These are phyloP conservation scores for Populus euphratica DNA, from an alignment of 345 rosid genomes.

Conservation along the genomic window DNA sequence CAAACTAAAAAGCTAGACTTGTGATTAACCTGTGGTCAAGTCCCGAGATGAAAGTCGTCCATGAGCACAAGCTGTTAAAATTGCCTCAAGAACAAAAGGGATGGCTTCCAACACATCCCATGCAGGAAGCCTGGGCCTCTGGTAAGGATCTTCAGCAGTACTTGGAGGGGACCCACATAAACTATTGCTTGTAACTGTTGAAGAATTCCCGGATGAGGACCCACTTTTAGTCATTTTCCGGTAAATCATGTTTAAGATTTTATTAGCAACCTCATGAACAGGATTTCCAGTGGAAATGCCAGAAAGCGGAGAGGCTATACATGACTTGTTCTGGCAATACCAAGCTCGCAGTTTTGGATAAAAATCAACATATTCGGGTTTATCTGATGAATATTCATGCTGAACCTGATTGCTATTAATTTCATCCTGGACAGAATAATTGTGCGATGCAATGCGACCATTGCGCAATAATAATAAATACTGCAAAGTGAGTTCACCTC, in stretches of 20 bases:
- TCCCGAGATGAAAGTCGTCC: slow-evolving; percentile 65
- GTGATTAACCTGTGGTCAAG: slow-evolving; percentile 48
- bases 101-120: slow-evolving; percentile 70
- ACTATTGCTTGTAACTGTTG: slow-evolving; percentile 35
- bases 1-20: slow-evolving; percentile 2
- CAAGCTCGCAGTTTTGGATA: slow-evolving; percentile 62
- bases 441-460: slow-evolving; percentile 30
- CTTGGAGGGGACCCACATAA: slow-evolving; percentile 35
- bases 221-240: slow-evolving; percentile 40
- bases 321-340: slow-evolving; percentile 63
- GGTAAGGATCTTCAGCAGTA: slow-evolving; percentile 43
- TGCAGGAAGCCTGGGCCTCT: slow-evolving; percentile 54
- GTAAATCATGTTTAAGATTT: slow-evolving; percentile 55
- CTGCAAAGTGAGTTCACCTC: slow-evolving; percentile 48
- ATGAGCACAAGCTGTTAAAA: slow-evolving; percentile 67
- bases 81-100: slow-evolving; percentile 60
- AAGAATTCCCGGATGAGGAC: slow-evolving; percentile 35
- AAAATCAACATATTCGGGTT: slow-evolving; percentile 42
- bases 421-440: slow-evolving; percentile 27
- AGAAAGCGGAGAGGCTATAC: slow-evolving; percentile 55
- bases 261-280: slow-evolving; percentile 57
- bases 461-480: slow-evolving; percentile 53
- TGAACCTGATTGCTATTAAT: slow-evolving; percentile 19
- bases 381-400: slow-evolving; percentile 24
- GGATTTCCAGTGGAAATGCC: slow-evolving; percentile 45